phyloP scores from a whole-genome alignment of 768 basidiomycete species.

The Russula brevipes region DNA sequence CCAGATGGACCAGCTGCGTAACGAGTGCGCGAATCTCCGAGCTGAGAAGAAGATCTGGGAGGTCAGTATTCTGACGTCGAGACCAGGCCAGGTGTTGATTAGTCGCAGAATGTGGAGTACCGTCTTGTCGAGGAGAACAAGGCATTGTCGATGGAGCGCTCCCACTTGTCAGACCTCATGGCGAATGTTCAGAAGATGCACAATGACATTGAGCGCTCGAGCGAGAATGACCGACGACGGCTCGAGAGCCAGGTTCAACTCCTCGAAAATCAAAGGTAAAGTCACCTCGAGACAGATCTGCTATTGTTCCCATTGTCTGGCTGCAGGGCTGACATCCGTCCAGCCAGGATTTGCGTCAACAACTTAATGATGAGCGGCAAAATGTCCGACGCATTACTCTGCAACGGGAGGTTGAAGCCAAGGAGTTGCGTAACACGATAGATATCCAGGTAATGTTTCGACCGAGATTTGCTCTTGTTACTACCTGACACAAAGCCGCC shows the following conservation, averaged over 20 bases:
- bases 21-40: slow-evolving; percentile 80
- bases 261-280: slow-evolving; percentile 71
- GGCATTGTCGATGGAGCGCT: slow-evolving; percentile 70
- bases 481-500: neutral
- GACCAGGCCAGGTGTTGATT: neutral
- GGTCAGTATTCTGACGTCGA: slow-evolving; percentile 40
- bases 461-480: neutral
- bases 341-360: slow-evolving; percentile 69
- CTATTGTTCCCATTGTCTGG: neutral
- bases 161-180: slow-evolving; percentile 83
- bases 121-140: slow-evolving; percentile 86
- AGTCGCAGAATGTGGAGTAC: slow-evolving; percentile 60
- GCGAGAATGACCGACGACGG: slow-evolving; percentile 75
- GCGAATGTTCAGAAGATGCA: slow-evolving; percentile 88
- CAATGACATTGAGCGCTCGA: slow-evolving; percentile 76
- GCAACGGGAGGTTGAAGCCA: slow-evolving; percentile 75
- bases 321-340: neutral
- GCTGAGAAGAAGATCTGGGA: slow-evolving; percentile 95
- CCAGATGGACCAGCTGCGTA: slow-evolving; percentile 70
- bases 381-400: slow-evolving; percentile 63
- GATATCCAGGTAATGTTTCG: slow-evolving; percentile 56
- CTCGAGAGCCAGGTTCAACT: slow-evolving; percentile 76
- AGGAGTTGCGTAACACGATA: slow-evolving; percentile 65
- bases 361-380: slow-evolving; percentile 72
- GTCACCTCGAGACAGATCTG: slow-evolving; percentile 26